Conservation (phyloP, 176 grass and related monocot genomes). For the Eragrostis curvula region DNA sequence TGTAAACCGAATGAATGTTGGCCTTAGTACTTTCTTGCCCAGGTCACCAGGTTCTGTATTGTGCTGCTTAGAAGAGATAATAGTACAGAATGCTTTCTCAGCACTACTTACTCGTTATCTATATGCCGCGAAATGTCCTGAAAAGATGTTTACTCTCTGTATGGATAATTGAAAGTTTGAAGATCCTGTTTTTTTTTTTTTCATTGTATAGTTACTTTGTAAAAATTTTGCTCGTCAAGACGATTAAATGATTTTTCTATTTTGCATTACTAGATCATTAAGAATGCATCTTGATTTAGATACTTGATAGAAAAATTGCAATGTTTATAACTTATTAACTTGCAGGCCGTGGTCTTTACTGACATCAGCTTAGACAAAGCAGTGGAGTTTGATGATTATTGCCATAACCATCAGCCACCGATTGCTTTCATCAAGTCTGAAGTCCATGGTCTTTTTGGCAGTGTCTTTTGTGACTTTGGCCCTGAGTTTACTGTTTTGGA, state of each 20-base stretch:
- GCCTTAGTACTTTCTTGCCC: neutral
- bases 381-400: constrained; percentile 77
- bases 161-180: constrained; percentile 3
- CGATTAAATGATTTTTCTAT: neutral
- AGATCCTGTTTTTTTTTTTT: constrained; percentile 19
- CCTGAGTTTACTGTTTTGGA: constrained; percentile 86
- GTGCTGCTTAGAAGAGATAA: neutral
- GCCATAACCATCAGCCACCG: constrained; percentile 83
- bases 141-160: neutral
- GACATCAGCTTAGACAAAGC: constrained; percentile 84
- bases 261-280: neutral
- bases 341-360: constrained; percentile 85
- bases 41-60: neutral
- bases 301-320: neutral
- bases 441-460: constrained; percentile 82
- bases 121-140: neutral
- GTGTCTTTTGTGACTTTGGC: constrained; percentile 89
- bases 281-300: constrained; percentile 13
- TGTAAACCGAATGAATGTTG: neutral
- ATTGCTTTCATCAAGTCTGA: constrained; percentile 93
- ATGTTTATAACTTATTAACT: constrained; percentile 12
- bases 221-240: neutral
- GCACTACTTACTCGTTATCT: neutral
- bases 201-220: constrained; percentile 19
- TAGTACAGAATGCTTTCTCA: neutral